Evolutionary conservation across 352 stramenopile species (phyloP).

Genomic region (Phytopythium montanum): DNA sequence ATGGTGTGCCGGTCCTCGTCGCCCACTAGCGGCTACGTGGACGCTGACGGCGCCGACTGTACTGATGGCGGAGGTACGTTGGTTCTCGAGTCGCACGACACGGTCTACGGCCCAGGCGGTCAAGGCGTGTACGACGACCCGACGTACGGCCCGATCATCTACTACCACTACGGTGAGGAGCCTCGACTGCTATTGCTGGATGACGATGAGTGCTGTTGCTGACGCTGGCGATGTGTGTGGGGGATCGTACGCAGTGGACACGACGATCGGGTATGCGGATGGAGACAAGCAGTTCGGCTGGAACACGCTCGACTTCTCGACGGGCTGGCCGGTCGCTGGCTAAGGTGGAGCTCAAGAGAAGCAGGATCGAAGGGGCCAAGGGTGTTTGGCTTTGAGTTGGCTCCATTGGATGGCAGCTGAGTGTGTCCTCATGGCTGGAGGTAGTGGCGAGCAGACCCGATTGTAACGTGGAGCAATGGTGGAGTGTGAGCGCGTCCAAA

Average conservation of each 20-base stretch:
- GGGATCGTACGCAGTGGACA: slow-evolving; percentile 32
- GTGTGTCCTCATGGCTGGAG: background rate
- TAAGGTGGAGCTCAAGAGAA: background rate
- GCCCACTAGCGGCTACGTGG: slow-evolving; percentile 30
- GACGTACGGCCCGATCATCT: slow-evolving; percentile 34
- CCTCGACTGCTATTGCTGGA: background rate
- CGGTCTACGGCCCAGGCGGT: slow-evolving; percentile 41
- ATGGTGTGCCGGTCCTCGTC: slow-evolving; percentile 8
- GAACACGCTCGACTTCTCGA: slow-evolving; percentile 49
- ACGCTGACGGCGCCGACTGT: slow-evolving; percentile 29
- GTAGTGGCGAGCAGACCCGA: too few relatives aligned
- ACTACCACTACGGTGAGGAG: slow-evolving; percentile 50
- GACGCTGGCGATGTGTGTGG: background rate
- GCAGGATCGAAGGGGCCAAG: background rate
- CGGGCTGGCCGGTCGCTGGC: slow-evolving; percentile 30
- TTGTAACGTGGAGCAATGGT: too few relatives aligned
- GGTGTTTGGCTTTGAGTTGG: background rate
- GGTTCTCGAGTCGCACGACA: slow-evolving; percentile 39
- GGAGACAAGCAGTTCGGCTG: slow-evolving; percentile 48
- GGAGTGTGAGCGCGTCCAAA: too few relatives aligned
- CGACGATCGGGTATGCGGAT: slow-evolving; percentile 35
- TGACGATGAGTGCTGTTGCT: background rate
- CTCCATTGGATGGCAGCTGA: background rate
- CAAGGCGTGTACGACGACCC: slow-evolving; percentile 46
- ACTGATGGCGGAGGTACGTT: slow-evolving; percentile 36